Conservation (phyloP, 257 asterid genomes). For the Gentiana dahurica region DNA sequence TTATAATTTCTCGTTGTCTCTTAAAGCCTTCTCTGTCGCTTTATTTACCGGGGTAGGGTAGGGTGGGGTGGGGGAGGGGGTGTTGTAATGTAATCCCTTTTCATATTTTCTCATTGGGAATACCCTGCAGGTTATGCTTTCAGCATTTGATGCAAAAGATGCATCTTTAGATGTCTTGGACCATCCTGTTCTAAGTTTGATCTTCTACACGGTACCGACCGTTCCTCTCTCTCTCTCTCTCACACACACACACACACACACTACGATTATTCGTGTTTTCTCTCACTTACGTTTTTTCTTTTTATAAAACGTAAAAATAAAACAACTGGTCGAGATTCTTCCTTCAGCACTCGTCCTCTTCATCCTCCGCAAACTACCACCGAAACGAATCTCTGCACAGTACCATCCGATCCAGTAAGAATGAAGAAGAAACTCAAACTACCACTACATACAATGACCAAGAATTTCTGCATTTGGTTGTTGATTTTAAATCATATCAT, state of each 20-base stretch:
- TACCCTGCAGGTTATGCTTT: slow-evolving; percentile 53
- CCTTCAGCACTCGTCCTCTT: slow-evolving; percentile 70
- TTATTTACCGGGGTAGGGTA: too few relatives aligned
- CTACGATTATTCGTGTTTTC: not conserved
- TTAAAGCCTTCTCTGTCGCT: too few relatives aligned
- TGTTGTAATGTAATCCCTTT: too few relatives aligned
- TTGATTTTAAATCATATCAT: too few relatives aligned
- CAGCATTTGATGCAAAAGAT: slow-evolving; percentile 58
- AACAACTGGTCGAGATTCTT: slow-evolving; percentile 59
- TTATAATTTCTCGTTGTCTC: too few relatives aligned
- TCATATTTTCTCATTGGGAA: too few relatives aligned
- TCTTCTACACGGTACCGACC: slow-evolving; percentile 59
- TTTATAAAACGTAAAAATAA: not conserved
- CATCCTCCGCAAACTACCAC: slow-evolving; percentile 65
- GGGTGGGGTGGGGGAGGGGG: too few relatives aligned
- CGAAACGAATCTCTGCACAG: slow-evolving; percentile 43
- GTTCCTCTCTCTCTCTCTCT: not conserved
- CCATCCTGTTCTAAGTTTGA: slow-evolving; percentile 73
- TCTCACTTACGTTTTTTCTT: not conserved
- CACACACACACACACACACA: not conserved
- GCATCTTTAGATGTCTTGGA: slow-evolving; percentile 74
- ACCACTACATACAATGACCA: too few relatives aligned
- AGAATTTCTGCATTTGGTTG: too few relatives aligned
- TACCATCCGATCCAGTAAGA: slow-evolving; percentile 47
- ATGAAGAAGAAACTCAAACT: slow-evolving; percentile 4